A percentile compares a stretch with the other conserved stretches of the same genome.
phyloP scores from a whole-genome alignment of 805 yeast genomes.

The Sungouiozyma intestinalis region DNA sequence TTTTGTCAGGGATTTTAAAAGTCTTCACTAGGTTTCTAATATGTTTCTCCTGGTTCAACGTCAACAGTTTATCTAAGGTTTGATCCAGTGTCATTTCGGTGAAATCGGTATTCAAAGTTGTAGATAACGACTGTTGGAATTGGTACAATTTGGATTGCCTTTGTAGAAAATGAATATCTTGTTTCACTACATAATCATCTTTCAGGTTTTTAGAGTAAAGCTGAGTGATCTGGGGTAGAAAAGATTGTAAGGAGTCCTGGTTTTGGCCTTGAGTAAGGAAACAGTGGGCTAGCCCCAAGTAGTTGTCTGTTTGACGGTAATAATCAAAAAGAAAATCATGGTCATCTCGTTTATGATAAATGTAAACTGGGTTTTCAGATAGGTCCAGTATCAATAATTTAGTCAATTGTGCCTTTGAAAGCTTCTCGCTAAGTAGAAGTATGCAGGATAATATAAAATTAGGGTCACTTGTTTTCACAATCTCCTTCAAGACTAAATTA shows the following conservation, averaged over 20 bases:
- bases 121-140: conserved; percentile 36
- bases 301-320: conserved; percentile 54
- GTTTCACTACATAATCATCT: conserved; percentile 11
- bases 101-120: conserved; percentile 33
- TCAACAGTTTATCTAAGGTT: conserved; percentile 37
- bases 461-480: conserved; percentile 49
- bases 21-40: conserved; percentile 41
- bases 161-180: conserved; percentile 24
- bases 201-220: conserved; percentile 13
- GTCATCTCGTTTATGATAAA: conserved; percentile 28
- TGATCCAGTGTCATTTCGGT: conserved; percentile 36
- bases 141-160: conserved; percentile 36
- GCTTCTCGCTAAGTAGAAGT: conserved; percentile 38
- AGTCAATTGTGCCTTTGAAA: conserved; percentile 59
- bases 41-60: conserved; percentile 37
- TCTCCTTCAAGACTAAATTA: conserved; percentile 55
- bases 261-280: conserved; percentile 26
- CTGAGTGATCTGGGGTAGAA: conserved; percentile 28
- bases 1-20: conserved; percentile 47
- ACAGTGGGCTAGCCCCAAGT: conserved; percentile 36
- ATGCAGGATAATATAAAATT: conserved; percentile 44
- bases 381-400: conserved; percentile 40
- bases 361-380: conserved; percentile 29
- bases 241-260: conserved; percentile 28
- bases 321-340: conserved; percentile 39